phyloP scores from a whole-genome alignment of 2,329 filamentous ascomycete species.

The Talaromyces marneffei region DNA sequence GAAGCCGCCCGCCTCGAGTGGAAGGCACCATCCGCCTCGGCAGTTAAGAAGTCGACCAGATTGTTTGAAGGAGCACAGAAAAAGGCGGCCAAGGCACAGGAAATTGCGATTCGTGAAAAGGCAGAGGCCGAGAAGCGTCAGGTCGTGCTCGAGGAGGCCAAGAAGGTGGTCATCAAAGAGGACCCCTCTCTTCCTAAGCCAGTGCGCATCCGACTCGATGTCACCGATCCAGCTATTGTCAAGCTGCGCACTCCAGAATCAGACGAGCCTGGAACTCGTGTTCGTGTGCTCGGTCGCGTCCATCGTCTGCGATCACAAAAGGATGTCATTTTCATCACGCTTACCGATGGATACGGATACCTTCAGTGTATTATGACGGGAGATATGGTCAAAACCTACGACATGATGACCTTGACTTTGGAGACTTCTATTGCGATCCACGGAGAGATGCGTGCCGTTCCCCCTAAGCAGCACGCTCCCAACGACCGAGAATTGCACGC shows the following conservation, averaged over 20 bases:
- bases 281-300: slow-evolving; percentile 75
- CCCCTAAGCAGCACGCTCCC: slow-evolving; percentile 69
- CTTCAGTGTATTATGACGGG: slow-evolving; percentile 80
- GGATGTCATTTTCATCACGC: slow-evolving; percentile 77
- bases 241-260: slow-evolving; percentile 51
- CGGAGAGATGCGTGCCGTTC: slow-evolving; percentile 78
- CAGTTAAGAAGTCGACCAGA: slow-evolving; percentile 76
- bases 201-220: slow-evolving; percentile 67
- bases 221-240: slow-evolving; percentile 57
- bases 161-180: slow-evolving; percentile 67
- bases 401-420: slow-evolving; percentile 75
- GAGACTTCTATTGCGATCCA: slow-evolving; percentile 82
- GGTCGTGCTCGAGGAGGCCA: slow-evolving; percentile 71
- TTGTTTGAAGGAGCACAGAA: slow-evolving; percentile 72
- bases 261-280: slow-evolving; percentile 62
- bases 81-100: slow-evolving; percentile 73
- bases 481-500: slow-evolving; percentile 83
- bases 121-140: slow-evolving; percentile 66
- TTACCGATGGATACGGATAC: slow-evolving; percentile 76
- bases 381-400: slow-evolving; percentile 83
- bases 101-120: slow-evolving; percentile 64
- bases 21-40: slow-evolving; percentile 78
- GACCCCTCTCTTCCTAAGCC: slow-evolving; percentile 68
- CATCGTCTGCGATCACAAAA: slow-evolving; percentile 78
- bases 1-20: slow-evolving; percentile 60